phyloP scores from a whole-genome alignment of 2,329 filamentous ascomycete genomes.

The Monosporascus sp. region DNA sequence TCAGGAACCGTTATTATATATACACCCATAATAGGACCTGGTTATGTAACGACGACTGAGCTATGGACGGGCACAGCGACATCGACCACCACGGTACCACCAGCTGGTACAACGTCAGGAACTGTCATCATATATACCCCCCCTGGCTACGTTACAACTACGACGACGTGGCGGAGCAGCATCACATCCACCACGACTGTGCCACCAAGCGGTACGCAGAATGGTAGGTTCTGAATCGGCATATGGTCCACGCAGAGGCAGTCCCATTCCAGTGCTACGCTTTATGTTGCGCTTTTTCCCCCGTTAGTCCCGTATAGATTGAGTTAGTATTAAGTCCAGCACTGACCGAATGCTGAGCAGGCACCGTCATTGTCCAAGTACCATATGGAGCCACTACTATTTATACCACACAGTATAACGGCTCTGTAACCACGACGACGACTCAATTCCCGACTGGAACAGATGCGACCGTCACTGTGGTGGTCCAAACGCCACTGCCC shows the following conservation, averaged over 20 bases:
- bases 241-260: no score
- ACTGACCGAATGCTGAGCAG: background rate
- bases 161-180: background rate
- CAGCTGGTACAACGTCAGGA: background rate
- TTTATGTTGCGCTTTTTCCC: no score
- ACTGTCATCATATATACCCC: background rate
- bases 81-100: background rate
- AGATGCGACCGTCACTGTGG: background rate
- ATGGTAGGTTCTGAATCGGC: no score
- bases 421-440: background rate
- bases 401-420: background rate
- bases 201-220: background rate
- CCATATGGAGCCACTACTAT: background rate
- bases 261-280: no score
- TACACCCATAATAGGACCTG: background rate
- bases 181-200: constrained; percentile 1
- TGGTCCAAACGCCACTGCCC: background rate
- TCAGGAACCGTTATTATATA: background rate
- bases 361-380: constrained; percentile 1
- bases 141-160: background rate
- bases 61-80: background rate
- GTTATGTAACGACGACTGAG: background rate
- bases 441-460: background rate
- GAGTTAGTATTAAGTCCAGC: no score
- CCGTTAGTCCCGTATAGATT: no score